Conservation (phyloP, 192 early-diverging fungal genomes). For the Gonapodya prolifera region DNA sequence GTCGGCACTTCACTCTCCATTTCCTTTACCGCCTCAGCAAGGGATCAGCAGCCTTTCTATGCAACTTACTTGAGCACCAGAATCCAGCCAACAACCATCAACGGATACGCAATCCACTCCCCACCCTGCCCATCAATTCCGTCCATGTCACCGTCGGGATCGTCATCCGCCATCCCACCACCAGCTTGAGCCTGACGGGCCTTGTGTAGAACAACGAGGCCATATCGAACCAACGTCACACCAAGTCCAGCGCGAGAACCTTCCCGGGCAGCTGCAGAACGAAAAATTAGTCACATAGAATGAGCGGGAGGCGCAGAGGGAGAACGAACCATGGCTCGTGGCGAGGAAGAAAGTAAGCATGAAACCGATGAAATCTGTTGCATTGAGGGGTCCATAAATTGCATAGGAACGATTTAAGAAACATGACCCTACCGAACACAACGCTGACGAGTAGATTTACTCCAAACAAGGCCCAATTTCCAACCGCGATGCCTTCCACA, state of each 20-base stretch:
- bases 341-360: conserved; percentile 83
- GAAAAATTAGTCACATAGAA: neutral
- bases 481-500: conserved; percentile 85
- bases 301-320: neutral
- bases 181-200: neutral
- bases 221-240: conserved; percentile 66
- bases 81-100: neutral
- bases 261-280: conserved; percentile 15
- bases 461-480: conserved; percentile 57
- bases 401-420: neutral
- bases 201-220: conserved; percentile 43
- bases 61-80: neutral
- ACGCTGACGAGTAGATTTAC: conserved; percentile 60
- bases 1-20: neutral
- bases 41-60: neutral
- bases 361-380: conserved; percentile 59
- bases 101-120: neutral
- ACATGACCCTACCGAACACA: neutral
- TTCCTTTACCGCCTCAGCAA: neutral
- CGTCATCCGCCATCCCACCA: neutral
- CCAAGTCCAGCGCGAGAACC: conserved; percentile 69
- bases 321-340: conserved; percentile 66
- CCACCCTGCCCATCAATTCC: neutral
- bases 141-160: neutral
- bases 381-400: neutral